Evolutionary conservation across 148 eudicot species (phyloP), one percentile per base, ranked within the genome.

Genomic region (Gaultheria prostrata): DNA sequence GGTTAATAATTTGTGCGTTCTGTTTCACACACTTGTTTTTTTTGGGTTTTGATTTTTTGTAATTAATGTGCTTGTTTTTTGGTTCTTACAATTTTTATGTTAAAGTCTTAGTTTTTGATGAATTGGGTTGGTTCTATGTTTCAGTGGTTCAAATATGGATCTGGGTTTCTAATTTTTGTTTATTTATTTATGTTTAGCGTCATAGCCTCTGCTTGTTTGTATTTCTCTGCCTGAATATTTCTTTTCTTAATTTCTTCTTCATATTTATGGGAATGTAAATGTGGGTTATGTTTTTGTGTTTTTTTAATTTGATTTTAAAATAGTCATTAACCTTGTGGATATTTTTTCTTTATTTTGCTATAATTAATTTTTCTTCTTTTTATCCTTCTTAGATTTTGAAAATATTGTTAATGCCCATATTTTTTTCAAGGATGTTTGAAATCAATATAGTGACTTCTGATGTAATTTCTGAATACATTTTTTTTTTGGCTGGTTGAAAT

Each of bases 51-150:
- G 65, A 54, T 57, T 14, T 80, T 71, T 61, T 26, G n/a, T 53
- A 53, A 50, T 85, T 35, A 85, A 81, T 85, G 80, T 76, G 67
- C 70, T 81, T 21, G 32, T 73, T 33, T 80, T 24, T 67, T 63
- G 53, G 78, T 53, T n/a, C 35, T 73, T 74, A 9, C 26, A 18
- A 43, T 61, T 72, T 76, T 20, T 61, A 32, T 76, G 53, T 73
- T 30, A 21, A 79, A 74, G 80, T 73, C 33, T 28, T 24, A 59
- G 51, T 46, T 79, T 30, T 54, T 63, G 76, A 18, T 67, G 78
- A 50, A 50, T n/a, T 69, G 70, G 85, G 82, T 84, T 74, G 59
- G 71, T 63, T 81, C 48, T 21, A 30, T 18, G 50, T 65, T 80
- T n/a, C 51, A 21, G 51, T 49, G 24, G 75, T 26, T 80, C 30